phyloP scores from a whole-genome alignment of 148 eudicot genomes.

The Beta vulgaris region DNA sequence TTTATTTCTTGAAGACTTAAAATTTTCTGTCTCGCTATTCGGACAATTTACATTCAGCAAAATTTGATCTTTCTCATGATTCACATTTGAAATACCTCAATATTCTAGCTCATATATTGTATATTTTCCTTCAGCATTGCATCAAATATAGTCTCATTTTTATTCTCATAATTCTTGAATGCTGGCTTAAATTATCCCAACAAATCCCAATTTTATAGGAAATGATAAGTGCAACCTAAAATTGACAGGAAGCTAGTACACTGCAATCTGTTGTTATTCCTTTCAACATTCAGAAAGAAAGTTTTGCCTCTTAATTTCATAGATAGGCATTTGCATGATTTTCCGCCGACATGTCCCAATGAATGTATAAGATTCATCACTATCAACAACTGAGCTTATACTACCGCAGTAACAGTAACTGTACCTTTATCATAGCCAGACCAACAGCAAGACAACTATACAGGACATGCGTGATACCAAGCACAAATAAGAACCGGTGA shows the following conservation, averaged over 20 bases:
- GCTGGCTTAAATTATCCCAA: not conserved
- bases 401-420: no score
- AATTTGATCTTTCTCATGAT: not conserved
- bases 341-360: not conserved
- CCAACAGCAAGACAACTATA: conserved; percentile 85
- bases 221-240: not conserved
- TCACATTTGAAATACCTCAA: not conserved
- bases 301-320: not conserved
- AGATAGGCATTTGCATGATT: not conserved
- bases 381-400: not conserved
- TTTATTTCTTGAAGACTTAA: no score
- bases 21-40: not conserved
- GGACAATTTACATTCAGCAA: not conserved
- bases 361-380: not conserved
- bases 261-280: not conserved
- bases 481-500: conserved; percentile 93
- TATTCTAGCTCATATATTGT: not conserved
- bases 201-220: not conserved
- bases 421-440: conserved; percentile 89
- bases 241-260: not conserved
- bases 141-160: not conserved
- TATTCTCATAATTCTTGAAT: not conserved
- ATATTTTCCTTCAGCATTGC: not conserved
- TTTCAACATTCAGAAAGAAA: not conserved
- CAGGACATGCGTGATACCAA: conserved; percentile 88